Base-by-base conservation (phyloP, 2,329 filamentous ascomycete species). In the Penicillium freii region DNA sequence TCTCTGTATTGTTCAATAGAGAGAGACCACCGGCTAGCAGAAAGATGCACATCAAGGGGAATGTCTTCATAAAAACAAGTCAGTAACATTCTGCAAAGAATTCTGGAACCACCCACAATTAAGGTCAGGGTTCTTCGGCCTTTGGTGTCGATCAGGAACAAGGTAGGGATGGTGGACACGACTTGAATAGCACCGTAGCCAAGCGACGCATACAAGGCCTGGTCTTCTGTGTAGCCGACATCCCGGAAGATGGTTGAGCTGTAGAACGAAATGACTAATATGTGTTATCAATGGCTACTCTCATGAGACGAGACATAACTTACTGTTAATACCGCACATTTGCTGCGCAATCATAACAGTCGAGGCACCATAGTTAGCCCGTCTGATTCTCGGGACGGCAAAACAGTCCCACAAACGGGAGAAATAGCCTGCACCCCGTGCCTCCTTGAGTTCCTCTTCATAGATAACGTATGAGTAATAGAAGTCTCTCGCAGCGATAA, bases 331-430 rank as follows among this genome's bases (percentile, higher is more conserved):
- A 73, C 82, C 82, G 65, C 85, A 88, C 81, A 88, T 86, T 69
- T 89, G 86, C 71, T 89, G 87, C 0, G 85, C 85, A 67, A 89
- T 84, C 90, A 95, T 95, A 64, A 92, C 89, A 1, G 86, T 85
- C 58, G 86, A 89, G 1, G 90, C 87, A 7, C 89, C 90, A 25
- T 88, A 80, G 5, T 86, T 91, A 3, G 91, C 90, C n/a, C 77
- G 75, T 46, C 77, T 68, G 50, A 80, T 73, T 29, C 77, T 70
- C 15, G 77, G 76, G 19, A 80, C 74, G 1, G 76, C 75, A 61
- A 80, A 80, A 0, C 82, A 73, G 44, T 79, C 73, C 50, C 75
- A 61, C 64, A 90, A 84, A 27, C 88, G 83, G 13, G 77, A 80
- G 54, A 85, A 49, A 66, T 88, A 87, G 69, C 81, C 86, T 63